Evolutionary conservation across 306 rosid species (phyloP).

Genomic region (Ochetophila trinervis): DNA sequence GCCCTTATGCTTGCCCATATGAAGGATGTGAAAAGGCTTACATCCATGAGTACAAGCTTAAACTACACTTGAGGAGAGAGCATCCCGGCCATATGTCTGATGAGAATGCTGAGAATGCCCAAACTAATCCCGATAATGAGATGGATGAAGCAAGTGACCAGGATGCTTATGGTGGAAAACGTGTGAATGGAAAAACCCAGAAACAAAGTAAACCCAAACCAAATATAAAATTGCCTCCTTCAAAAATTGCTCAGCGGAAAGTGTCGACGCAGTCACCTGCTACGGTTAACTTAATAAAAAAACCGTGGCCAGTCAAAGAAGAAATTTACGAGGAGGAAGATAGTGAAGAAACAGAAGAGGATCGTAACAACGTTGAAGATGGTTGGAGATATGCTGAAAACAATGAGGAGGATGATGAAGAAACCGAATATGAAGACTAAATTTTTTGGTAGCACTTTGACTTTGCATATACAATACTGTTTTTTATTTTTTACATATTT

Average conservation of each 20-base stretch:
- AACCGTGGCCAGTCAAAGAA: slow-evolving; percentile 73
- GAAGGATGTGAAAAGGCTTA: slow-evolving; percentile 93
- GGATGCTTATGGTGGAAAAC: slow-evolving; percentile 65
- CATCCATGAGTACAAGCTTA: slow-evolving; percentile 94
- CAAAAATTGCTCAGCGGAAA: slow-evolving; percentile 56
- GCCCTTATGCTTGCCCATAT: slow-evolving; percentile 88
- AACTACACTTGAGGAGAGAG: slow-evolving; percentile 83
- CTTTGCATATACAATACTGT: background rate
- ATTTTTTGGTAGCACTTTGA: slow-evolving; percentile 11
- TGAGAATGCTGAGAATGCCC: slow-evolving; percentile 58
- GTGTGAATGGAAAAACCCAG: slow-evolving; percentile 61
- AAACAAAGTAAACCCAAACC: slow-evolving; percentile 70
- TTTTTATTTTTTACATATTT: background rate
- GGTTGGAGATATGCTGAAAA: slow-evolving; percentile 83
- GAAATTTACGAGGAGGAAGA: slow-evolving; percentile 76
- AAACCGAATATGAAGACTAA: slow-evolving; percentile 89
- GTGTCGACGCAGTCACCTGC: slow-evolving; percentile 54
- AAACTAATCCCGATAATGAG: slow-evolving; percentile 61
- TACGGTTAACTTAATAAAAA: slow-evolving; percentile 45
- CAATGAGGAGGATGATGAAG: slow-evolving; percentile 89
- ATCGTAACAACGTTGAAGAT: slow-evolving; percentile 84
- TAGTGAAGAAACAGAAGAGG: slow-evolving; percentile 98
- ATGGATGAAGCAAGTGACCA: slow-evolving; percentile 93
- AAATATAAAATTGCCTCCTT: slow-evolving; percentile 63
- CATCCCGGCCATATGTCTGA: slow-evolving; percentile 83